Evolutionary conservation across 1,139 yeast genomes (phyloP).

Genomic region (Candida tetrigidarum): DNA sequence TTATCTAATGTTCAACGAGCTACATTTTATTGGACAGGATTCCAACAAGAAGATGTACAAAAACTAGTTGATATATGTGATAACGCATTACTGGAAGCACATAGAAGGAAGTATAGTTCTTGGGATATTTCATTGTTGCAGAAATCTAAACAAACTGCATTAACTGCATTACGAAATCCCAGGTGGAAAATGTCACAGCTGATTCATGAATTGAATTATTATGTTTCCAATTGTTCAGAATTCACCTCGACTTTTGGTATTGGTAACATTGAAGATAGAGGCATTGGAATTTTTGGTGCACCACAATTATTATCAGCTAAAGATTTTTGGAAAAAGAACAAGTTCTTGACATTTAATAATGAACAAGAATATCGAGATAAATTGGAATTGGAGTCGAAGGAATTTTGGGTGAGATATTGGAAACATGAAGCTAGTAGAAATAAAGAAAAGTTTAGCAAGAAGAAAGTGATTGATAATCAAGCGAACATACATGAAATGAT

Average conservation of each 20-base stretch:
- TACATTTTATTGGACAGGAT: slow-evolving; percentile 78
- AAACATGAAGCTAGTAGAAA: slow-evolving; percentile 39
- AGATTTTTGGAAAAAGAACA: slow-evolving; percentile 54
- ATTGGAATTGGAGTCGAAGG: slow-evolving; percentile 33
- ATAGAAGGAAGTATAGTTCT: slow-evolving; percentile 37
- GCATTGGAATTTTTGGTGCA: slow-evolving; percentile 56
- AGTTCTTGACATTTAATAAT: slow-evolving; percentile 41
- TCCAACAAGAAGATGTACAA: slow-evolving; percentile 58
- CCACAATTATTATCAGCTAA: slow-evolving; percentile 60
- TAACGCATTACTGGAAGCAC: slow-evolving; percentile 37
- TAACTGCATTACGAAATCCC: slow-evolving; percentile 50
- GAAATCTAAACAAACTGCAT: slow-evolving; percentile 47
- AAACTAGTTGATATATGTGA: slow-evolving; percentile 53
- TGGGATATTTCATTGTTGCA: slow-evolving; percentile 44
- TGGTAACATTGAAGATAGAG: slow-evolving; percentile 33
- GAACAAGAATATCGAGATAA: slow-evolving; percentile 28
- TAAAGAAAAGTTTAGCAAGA: slow-evolving; percentile 27
- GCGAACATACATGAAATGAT: slow-evolving; percentile 14
- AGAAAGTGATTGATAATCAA: slow-evolving; percentile 30
- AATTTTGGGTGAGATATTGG: slow-evolving; percentile 62
- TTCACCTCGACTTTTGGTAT: slow-evolving; percentile 48
- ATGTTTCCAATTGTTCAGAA: slow-evolving; percentile 42
- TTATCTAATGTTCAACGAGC: slow-evolving; percentile 66
- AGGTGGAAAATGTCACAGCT: slow-evolving; percentile 61
- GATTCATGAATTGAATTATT: slow-evolving; percentile 68